Evolutionary conservation across 148 eudicot genomes (phyloP).

Genomic region (Oxyria digyna): DNA sequence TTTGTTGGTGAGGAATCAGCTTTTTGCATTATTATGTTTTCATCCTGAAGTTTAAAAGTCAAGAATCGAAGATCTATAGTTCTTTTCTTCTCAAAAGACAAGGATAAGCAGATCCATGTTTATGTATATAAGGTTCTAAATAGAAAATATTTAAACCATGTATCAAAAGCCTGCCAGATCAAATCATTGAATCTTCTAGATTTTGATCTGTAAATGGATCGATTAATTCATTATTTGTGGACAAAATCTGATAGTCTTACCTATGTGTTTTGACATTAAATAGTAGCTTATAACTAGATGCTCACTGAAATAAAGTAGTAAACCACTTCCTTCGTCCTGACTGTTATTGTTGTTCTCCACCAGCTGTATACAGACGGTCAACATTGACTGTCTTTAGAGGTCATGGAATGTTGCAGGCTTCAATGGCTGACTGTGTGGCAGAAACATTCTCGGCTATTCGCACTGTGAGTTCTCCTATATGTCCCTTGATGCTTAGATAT

Average conservation of each 20-base stretch:
- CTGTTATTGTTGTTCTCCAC: neutral
- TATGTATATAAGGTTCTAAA: neutral
- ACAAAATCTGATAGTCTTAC: neutral
- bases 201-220: neutral
- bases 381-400: conserved; percentile 80
- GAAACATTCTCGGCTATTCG: conserved; percentile 97
- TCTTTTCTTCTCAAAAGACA: neutral
- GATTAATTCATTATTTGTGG: neutral
- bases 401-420: conserved; percentile 77
- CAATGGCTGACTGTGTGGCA: conserved; percentile 78
- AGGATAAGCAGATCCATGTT: neutral
- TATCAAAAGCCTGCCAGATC: neutral
- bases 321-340: neutral
- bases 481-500: neutral
- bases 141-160: neutral
- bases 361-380: conserved; percentile 88
- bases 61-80: neutral
- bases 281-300: neutral
- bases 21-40: neutral
- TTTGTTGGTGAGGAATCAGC: conserved; percentile 52
- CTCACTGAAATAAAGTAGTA: neutral
- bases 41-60: neutral
- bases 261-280: neutral
- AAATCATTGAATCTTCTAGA: neutral
- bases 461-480: conserved; percentile 45